phyloP scores from a whole-genome alignment of 495 filamentous ascomycete species.

The Podospora pseudocomata region DNA sequence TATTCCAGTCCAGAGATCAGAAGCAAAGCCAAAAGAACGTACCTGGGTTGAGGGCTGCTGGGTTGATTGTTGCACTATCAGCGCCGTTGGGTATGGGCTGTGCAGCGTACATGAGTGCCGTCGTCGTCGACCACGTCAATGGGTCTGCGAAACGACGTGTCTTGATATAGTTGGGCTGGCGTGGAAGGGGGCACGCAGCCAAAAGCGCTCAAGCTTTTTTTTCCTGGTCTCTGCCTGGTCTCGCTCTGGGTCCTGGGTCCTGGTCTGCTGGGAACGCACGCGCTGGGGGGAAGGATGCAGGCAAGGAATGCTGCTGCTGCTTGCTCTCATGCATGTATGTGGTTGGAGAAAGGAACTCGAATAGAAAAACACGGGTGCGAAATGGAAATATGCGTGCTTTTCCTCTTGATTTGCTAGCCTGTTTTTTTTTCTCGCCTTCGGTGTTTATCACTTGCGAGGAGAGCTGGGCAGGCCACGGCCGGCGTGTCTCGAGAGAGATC shows the following conservation, averaged over 20 bases:
- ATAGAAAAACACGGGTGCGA: slow-evolving; percentile 21
- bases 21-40: slow-evolving; percentile 26
- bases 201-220: slow-evolving; percentile 27
- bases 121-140: slow-evolving; percentile 40
- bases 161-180: slow-evolving; percentile 55
- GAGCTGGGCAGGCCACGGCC: slow-evolving; percentile 11
- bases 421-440: slow-evolving; percentile 14
- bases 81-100: slow-evolving; percentile 46
- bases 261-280: slow-evolving; percentile 37
- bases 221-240: slow-evolving; percentile 5
- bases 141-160: slow-evolving; percentile 53
- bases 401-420: slow-evolving; percentile 17
- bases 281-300: slow-evolving; percentile 30
- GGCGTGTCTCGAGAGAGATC: slow-evolving; percentile 14
- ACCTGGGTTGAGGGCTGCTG: slow-evolving; percentile 54
- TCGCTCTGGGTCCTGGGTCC: slow-evolving; percentile 10
- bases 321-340: slow-evolving; percentile 27
- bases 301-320: slow-evolving; percentile 23
- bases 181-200: slow-evolving; percentile 33
- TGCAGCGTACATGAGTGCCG: slow-evolving; percentile 53
- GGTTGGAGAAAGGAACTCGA: slow-evolving; percentile 32
- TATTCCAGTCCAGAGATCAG: not conserved
- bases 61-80: slow-evolving; percentile 56
- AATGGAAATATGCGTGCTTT: slow-evolving; percentile 14
- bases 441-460: slow-evolving; percentile 7